Conservation (phyloP, 1,139 yeast genomes). For the Torulaspora globosa region DNA sequence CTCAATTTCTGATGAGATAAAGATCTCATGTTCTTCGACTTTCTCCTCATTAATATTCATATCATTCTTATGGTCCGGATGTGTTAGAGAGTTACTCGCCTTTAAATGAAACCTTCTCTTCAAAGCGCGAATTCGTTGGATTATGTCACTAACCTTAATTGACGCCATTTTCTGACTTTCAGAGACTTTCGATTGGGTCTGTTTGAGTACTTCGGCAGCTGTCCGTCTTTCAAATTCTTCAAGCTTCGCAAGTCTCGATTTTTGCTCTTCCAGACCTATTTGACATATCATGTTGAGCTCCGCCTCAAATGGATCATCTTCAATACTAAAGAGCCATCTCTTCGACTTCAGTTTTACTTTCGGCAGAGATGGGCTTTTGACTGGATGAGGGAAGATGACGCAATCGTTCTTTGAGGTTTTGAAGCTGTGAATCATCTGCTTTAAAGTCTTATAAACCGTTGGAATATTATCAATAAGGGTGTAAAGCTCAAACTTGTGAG, state of each 20-base stretch:
- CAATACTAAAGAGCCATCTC: conserved; percentile 49
- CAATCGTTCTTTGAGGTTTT: conserved; percentile 39
- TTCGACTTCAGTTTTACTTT: conserved; percentile 45
- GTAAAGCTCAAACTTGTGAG: conserved; percentile 54
- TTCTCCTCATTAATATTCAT: conserved; percentile 5
- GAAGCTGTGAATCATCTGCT: conserved; percentile 50
- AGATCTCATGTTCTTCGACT: conserved; percentile 4
- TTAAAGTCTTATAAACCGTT: conserved; percentile 49
- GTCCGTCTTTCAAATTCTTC: conserved; percentile 47
- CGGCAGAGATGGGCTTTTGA: conserved; percentile 46
- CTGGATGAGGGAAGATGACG: conserved; percentile 40
- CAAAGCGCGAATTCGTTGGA: conserved; percentile 6
- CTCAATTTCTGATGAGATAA: conserved; percentile 7
- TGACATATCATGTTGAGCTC: conserved; percentile 72
- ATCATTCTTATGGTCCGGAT: conserved; percentile 6
- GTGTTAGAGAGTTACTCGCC: conserved; percentile 1
- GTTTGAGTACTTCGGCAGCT: conserved; percentile 22
- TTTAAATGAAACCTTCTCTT: conserved; percentile 9
- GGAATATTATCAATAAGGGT: conserved; percentile 59
- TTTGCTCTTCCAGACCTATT: conserved; percentile 70
- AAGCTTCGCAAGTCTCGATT: conserved; percentile 55
- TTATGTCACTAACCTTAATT: conserved; percentile 10
- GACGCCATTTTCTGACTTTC: conserved; percentile 11
- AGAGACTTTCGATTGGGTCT: conserved; percentile 5
- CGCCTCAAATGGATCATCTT: conserved; percentile 88